These are phyloP conservation scores for Fremontodendron californicum DNA, from an alignment of 345 rosid genomes.

Conservation along the genomic window DNA sequence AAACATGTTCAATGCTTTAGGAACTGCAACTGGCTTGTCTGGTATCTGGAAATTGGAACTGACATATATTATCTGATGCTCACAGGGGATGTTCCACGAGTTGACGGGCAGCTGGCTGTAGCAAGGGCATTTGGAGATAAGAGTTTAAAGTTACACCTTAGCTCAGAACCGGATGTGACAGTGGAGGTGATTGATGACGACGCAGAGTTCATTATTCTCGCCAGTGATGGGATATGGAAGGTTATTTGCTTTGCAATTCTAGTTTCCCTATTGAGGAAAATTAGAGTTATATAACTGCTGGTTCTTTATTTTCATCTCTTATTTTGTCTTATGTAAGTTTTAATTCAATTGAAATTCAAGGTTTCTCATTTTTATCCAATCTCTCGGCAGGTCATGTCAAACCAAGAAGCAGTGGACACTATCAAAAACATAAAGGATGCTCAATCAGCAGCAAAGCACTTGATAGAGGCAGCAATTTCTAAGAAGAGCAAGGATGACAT, in stretches of 20 bases:
- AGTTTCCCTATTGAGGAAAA: background rate
- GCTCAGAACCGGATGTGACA: conserved; percentile 14
- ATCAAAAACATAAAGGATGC: conserved; percentile 64
- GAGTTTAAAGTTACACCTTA: conserved; percentile 79
- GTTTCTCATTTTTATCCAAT: background rate
- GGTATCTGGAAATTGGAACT: background rate
- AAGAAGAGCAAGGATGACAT: conserved; percentile 87
- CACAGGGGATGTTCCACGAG: conserved; percentile 87
- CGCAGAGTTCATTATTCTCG: conserved; percentile 18
- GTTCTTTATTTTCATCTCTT: too few species aligned
- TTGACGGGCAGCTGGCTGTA: conserved; percentile 87
- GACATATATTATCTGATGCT: background rate
- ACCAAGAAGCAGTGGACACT: conserved; percentile 65
- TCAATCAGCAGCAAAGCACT: conserved; percentile 56
- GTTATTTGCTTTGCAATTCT: conserved; percentile 27
- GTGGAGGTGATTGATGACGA: background rate
- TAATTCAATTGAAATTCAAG: background rate
- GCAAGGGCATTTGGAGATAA: conserved; percentile 92
- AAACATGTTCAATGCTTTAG: background rate
- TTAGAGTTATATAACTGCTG: background rate
- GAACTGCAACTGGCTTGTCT: background rate
- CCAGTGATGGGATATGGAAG: conserved; percentile 96
- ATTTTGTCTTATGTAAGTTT: background rate
- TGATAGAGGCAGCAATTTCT: conserved; percentile 62
- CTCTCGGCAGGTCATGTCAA: conserved; percentile 60